phyloP scores from a whole-genome alignment of 768 basidiomycete genomes.

The Artomyces pyxidatus region DNA sequence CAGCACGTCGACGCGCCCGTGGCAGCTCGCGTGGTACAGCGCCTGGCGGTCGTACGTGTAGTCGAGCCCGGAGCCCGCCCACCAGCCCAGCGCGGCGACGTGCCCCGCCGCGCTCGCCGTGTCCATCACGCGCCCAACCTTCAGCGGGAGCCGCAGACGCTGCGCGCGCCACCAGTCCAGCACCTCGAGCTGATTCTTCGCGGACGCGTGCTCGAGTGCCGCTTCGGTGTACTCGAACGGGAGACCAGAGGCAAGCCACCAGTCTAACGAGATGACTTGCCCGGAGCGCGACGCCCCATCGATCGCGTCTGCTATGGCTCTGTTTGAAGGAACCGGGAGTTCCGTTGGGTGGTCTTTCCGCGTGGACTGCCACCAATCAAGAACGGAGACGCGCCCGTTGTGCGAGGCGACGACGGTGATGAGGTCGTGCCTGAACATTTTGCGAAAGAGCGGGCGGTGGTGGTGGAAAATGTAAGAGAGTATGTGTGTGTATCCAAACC shows the following conservation, averaged over 20 bases:
- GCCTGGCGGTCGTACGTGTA: conserved; percentile 73
- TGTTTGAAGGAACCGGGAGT: conserved; percentile 44
- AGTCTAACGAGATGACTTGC: conserved; percentile 65
- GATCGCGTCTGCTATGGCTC: conserved; percentile 58
- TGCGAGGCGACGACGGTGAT: conserved; percentile 74
- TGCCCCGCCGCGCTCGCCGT: conserved; percentile 75
- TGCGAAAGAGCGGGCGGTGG: conserved; percentile 55
- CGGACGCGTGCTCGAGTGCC: conserved; percentile 71
- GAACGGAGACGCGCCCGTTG: conserved; percentile 61
- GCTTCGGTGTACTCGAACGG: conserved; percentile 71
- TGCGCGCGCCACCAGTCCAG: conserved; percentile 81
- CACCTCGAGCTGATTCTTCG: conserved; percentile 67
- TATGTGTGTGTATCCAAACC: conserved; percentile 71
- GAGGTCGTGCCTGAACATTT: conserved; percentile 54
- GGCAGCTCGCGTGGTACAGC: conserved; percentile 69
- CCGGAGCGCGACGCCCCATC: conserved; percentile 76
- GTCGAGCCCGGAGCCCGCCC: conserved; percentile 71
- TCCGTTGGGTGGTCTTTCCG: conserved; percentile 53
- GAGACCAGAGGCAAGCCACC: conserved; percentile 68
- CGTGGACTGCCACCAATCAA: conserved; percentile 77
- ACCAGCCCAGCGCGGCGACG: conserved; percentile 76
- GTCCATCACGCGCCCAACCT: conserved; percentile 81
- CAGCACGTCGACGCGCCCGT: conserved; percentile 72
- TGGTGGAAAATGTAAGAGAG: conserved; percentile 65
- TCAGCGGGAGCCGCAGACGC: conserved; percentile 48